Evolutionary conservation across 208 protist genomes (phyloP).

Genomic region (Trypanosoma congolense): DNA sequence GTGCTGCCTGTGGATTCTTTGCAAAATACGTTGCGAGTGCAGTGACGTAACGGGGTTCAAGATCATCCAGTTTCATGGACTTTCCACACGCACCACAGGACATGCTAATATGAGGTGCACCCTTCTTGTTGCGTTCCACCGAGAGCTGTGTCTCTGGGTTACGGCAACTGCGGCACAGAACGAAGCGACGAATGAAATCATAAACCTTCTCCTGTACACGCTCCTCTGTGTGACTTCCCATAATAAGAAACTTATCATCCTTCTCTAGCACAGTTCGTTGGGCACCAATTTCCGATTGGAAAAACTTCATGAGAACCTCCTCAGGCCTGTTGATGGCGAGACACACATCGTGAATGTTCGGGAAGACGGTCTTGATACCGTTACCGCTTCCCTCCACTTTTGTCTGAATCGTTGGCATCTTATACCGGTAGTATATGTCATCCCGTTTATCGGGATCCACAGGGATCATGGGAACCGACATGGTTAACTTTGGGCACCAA

Average conservation of each 20-base stretch:
- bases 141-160: slow-evolving; percentile 82
- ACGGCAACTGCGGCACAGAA: slow-evolving; percentile 84
- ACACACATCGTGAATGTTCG: slow-evolving; percentile 91
- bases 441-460: slow-evolving; percentile 87
- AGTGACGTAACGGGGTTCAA: slow-evolving; percentile 44
- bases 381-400: slow-evolving; percentile 93
- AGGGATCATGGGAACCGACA: slow-evolving; percentile 70
- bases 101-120: slow-evolving; percentile 33
- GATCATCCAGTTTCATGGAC: slow-evolving; percentile 27
- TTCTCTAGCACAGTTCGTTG: slow-evolving; percentile 71
- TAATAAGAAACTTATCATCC: slow-evolving; percentile 87
- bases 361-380: slow-evolving; percentile 92
- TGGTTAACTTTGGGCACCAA: slow-evolving; percentile 12
- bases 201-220: slow-evolving; percentile 82
- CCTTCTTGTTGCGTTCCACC: slow-evolving; percentile 54
- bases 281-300: slow-evolving; percentile 82
- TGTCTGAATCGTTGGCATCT: slow-evolving; percentile 86
- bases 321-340: slow-evolving; percentile 83
- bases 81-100: slow-evolving; percentile 76
- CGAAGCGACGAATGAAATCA: slow-evolving; percentile 80
- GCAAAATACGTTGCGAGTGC: slow-evolving; percentile 66
- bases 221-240: slow-evolving; percentile 72
- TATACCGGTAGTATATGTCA: slow-evolving; percentile 93
- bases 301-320: slow-evolving; percentile 87
- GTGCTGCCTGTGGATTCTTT: slow-evolving; percentile 56